Evolutionary conservation across 352 stramenopile species (phyloP), one percentile per base, ranked within the genome.

Genomic region (Globisporangium ultimum): DNA sequence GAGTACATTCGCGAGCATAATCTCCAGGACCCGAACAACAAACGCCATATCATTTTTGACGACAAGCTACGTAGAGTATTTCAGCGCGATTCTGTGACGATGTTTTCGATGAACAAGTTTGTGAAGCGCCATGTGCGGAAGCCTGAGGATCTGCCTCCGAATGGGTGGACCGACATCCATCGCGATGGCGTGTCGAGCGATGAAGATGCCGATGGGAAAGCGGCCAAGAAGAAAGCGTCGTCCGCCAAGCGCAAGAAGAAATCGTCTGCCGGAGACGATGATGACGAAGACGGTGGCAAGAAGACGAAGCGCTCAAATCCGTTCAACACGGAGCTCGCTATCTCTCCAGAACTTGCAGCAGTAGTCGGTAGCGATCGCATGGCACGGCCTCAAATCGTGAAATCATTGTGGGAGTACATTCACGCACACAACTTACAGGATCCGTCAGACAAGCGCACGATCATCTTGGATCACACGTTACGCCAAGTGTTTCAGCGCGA

Each of bases 371-470:
- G 74, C 13, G 86, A 96, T 43, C 64, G 83, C 45, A 89, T 96
- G 69, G 82, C 92, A 36, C 80, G 95, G 6, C 91, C 93, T 12
- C 80, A 98, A 61, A 92, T 98, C 48, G 92, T 98, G 28, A 98
- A 98, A 64, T 70, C 78, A 36, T 64, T 99, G 17, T 99, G 96
- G 96, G 86, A 96, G 55, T 98, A 99, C 68, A 98, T 99, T 57
- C 88, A 93, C 52, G 88, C 95, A 46, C 81, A 99, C 60, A 71
- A 97, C 21, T 72, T 99, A 47, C 96, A 99, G 72, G 93, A 98
- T 77, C 96, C 96, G 22, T 66, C 83, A 14, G 88, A 99, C 64
- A 97, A 97, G 70, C 87, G 91, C 17, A 85, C 89, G 58, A 98
- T 99, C 61, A 60, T 98, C 17, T 68, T 97, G 51, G 93, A 98